Evolutionary conservation across 2,329 filamentous ascomycete species (phyloP).

Genomic region (Samsoniella hepiali): DNA sequence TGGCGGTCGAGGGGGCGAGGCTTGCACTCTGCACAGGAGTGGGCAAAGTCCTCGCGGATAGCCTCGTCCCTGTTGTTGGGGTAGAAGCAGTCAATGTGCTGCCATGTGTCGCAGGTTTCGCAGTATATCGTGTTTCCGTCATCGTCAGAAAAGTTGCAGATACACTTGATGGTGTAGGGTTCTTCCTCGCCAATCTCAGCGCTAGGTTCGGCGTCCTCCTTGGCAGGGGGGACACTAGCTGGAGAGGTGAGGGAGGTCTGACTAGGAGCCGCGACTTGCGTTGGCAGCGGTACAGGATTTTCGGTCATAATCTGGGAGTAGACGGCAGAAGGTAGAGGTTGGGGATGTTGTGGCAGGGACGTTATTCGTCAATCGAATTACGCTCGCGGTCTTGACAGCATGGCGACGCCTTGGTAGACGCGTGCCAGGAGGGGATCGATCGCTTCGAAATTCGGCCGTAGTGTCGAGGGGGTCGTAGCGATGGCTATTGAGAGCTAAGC

Average conservation of each 20-base stretch:
- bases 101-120: slow-evolving; percentile 94
- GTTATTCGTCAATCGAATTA: slow-evolving; percentile 44
- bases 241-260: slow-evolving; percentile 43
- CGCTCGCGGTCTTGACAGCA: slow-evolving; percentile 53
- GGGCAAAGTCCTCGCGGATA: slow-evolving; percentile 67
- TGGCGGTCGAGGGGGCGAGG: slow-evolving; percentile 71
- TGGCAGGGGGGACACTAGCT: slow-evolving; percentile 31
- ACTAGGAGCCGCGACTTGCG: slow-evolving; percentile 55
- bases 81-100: slow-evolving; percentile 97
- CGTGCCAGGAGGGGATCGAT: slow-evolving; percentile 31
- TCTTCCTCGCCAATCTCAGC: slow-evolving; percentile 64
- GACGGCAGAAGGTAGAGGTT: slow-evolving; percentile 36
- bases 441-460: not conserved
- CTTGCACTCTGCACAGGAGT: slow-evolving; percentile 87
- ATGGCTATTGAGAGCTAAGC: not conserved
- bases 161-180: slow-evolving; percentile 95
- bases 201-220: slow-evolving; percentile 44
- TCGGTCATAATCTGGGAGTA: slow-evolving; percentile 60
- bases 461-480: not conserved
- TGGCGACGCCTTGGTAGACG: slow-evolving; percentile 53
- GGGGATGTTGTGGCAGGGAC: slow-evolving; percentile 31
- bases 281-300: slow-evolving; percentile 50
- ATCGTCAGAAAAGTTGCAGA: slow-evolving; percentile 89
- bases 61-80: slow-evolving; percentile 67
- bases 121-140: slow-evolving; percentile 97